These are phyloP conservation scores for Bipolaris oryzae DNA, from an alignment of 2,329 filamentous ascomycete genomes.

Conservation along the genomic window DNA sequence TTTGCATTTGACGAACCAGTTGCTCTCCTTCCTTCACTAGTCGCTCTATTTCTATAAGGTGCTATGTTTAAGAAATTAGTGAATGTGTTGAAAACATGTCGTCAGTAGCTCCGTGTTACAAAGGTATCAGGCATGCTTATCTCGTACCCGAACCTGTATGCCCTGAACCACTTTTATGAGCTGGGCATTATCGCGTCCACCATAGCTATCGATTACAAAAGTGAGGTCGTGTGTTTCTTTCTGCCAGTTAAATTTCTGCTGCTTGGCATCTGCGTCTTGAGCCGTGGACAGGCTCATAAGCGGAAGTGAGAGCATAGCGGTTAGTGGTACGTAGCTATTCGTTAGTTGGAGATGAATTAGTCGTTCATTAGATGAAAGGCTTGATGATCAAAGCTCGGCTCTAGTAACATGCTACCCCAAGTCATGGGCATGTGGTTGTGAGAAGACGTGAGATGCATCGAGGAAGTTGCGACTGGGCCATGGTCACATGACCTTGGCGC, in stretches of 20 bases:
- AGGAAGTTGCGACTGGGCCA: slow-evolving; percentile 22
- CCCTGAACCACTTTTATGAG: slow-evolving; percentile 51
- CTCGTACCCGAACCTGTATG: slow-evolving; percentile 51
- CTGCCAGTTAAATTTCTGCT: slow-evolving; percentile 44
- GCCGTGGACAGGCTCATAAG: slow-evolving; percentile 45
- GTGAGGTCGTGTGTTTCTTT: slow-evolving; percentile 42
- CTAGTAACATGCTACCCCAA: neutral
- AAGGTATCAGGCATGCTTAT: slow-evolving; percentile 4
- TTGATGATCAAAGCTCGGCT: neutral
- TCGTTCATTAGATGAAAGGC: neutral
- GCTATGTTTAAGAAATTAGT: slow-evolving; percentile 24
- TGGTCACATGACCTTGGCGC: slow-evolving; percentile 28
- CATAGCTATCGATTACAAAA: slow-evolving; percentile 42
- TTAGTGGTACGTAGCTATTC: slow-evolving; percentile 5
- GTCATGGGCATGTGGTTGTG: neutral
- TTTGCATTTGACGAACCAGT: slow-evolving; percentile 25
- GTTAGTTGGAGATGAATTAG: slow-evolving; percentile 11
- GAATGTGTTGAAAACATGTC: neutral
- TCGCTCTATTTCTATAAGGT: slow-evolving; percentile 34
- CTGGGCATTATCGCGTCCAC: slow-evolving; percentile 32
- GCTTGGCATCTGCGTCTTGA: slow-evolving; percentile 35
- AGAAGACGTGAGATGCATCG: neutral
- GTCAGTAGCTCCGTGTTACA: neutral
- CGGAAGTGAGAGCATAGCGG: slow-evolving; percentile 38
- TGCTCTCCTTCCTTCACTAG: slow-evolving; percentile 28